Conservation (phyloP, 441 rosid genomes). For the Bruguiera hainesii region DNA sequence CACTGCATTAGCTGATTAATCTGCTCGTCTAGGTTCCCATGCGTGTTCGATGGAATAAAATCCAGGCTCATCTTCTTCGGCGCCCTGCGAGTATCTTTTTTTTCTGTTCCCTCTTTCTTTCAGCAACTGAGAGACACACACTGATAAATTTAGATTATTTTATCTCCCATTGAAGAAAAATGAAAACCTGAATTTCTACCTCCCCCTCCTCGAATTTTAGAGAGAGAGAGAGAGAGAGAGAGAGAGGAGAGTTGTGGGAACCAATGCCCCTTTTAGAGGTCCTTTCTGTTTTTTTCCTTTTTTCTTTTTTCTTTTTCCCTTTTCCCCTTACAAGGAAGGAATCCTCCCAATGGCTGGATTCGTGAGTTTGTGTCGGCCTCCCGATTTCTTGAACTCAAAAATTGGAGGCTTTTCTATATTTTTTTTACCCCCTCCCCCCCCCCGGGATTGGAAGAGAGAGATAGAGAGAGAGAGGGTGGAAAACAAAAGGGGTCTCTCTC, state of each 20-base stretch:
- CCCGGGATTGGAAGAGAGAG: too few species aligned
- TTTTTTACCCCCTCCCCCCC: too few species aligned
- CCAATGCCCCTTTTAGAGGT: too few species aligned
- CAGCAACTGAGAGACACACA: too few species aligned
- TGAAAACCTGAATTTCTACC: conserved; percentile 24
- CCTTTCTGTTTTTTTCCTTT: neutral
- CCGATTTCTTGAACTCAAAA: too few species aligned
- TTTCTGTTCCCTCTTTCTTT: conserved; percentile 15
- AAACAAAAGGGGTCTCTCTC: too few species aligned
- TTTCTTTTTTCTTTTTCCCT: neutral
- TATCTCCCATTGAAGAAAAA: neutral
- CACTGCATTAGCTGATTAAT: conserved; percentile 70
- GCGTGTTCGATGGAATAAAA: conserved; percentile 41
- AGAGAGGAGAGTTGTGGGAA: too few species aligned
- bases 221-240: neutral
- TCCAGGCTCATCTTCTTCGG: conserved; percentile 37
- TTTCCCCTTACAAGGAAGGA: neutral
- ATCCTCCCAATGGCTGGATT: neutral
- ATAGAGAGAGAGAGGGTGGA: too few species aligned
- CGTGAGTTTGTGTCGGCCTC: neutral
- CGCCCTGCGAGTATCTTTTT: too few species aligned
- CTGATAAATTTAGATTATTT: too few species aligned
- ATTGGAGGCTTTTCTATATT: too few species aligned
- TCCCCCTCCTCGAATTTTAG: conserved; percentile 4
- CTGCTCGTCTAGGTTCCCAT: conserved; percentile 62